These are phyloP conservation scores for Phialophora chinensis DNA, from an alignment of 2,329 filamentous ascomycete species.

Conservation along the genomic window DNA sequence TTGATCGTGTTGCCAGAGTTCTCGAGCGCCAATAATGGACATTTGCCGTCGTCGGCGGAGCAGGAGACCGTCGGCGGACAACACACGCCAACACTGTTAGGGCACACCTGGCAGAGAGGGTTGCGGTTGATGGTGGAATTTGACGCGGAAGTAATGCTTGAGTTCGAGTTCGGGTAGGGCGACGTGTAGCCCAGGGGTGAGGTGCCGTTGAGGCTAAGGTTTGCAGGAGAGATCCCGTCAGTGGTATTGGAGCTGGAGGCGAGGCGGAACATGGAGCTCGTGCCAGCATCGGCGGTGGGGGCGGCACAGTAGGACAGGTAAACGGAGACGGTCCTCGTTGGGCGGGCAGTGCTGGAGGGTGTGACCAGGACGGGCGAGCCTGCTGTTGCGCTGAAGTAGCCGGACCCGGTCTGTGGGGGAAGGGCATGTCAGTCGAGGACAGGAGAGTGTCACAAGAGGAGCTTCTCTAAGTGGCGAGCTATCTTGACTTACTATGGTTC, in stretches of 20 bases:
- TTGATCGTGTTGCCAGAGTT: slow-evolving; percentile 31
- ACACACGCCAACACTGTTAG: slow-evolving; percentile 34
- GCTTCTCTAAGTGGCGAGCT: background rate
- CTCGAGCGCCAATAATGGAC: slow-evolving; percentile 31
- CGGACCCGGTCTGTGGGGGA: slow-evolving; percentile 30
- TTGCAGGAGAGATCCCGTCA: background rate
- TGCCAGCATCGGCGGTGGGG: background rate
- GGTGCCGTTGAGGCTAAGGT: background rate
- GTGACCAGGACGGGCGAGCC: slow-evolving; percentile 24
- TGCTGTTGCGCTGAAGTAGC: slow-evolving; percentile 35
- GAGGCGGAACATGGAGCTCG: background rate
- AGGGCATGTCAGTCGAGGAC: background rate
- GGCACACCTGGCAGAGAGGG: slow-evolving; percentile 32
- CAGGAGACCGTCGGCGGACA: slow-evolving; percentile 35
- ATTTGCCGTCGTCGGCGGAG: slow-evolving; percentile 32
- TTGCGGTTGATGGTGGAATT: slow-evolving; percentile 18
- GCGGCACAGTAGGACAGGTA: slow-evolving; percentile 35
- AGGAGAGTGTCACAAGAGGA: background rate
- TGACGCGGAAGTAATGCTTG: slow-evolving; percentile 2
- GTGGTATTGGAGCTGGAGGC: slow-evolving; percentile 8
- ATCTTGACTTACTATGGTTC: slow-evolving; percentile 29
- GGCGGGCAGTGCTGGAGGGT: slow-evolving; percentile 15
- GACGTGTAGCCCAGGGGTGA: background rate
- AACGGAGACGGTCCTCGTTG: slow-evolving; percentile 30
- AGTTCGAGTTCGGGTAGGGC: background rate